Evolutionary conservation across 1,284 basidiomycete genomes (phyloP).

Genomic region (Erythrobasidium hasegawianum): DNA sequence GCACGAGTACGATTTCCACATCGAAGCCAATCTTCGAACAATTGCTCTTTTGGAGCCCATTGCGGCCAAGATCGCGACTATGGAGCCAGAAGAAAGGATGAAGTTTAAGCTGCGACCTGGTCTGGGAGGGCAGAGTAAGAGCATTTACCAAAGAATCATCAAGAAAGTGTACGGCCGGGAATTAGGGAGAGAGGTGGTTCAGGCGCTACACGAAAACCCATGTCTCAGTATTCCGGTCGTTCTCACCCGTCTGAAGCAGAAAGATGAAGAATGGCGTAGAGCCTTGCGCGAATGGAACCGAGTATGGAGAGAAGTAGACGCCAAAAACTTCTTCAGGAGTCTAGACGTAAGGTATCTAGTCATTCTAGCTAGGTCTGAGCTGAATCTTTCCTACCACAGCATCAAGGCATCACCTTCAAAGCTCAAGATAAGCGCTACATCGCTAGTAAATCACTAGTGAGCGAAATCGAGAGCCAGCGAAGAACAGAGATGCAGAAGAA

Average conservation of each 20-base stretch:
- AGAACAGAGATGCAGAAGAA: constrained; percentile 68
- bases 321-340: constrained; percentile 94
- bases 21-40: constrained; percentile 86
- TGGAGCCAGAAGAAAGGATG: constrained; percentile 82
- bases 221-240: constrained; percentile 88
- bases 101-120: constrained; percentile 80
- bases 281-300: constrained; percentile 94
- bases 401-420: constrained; percentile 94
- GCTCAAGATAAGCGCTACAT: constrained; percentile 84
- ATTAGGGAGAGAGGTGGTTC: constrained; percentile 76
- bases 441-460: constrained; percentile 71
- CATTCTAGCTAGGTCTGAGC: not conserved
- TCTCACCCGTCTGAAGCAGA: constrained; percentile 81
- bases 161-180: constrained; percentile 91
- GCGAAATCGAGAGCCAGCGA: constrained; percentile 77
- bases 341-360: constrained; percentile 51
- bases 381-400: constrained; percentile 56
- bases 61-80: constrained; percentile 76
- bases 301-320: constrained; percentile 95
- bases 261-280: constrained; percentile 96
- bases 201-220: constrained; percentile 88
- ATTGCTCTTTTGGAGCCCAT: constrained; percentile 91
- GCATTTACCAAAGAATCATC: constrained; percentile 87
- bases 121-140: constrained; percentile 81
- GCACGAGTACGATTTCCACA: constrained; percentile 95